These are phyloP conservation scores for Aureococcus anophagefferens DNA, from an alignment of 108 stramenopile genomes.

Conservation along the genomic window DNA sequence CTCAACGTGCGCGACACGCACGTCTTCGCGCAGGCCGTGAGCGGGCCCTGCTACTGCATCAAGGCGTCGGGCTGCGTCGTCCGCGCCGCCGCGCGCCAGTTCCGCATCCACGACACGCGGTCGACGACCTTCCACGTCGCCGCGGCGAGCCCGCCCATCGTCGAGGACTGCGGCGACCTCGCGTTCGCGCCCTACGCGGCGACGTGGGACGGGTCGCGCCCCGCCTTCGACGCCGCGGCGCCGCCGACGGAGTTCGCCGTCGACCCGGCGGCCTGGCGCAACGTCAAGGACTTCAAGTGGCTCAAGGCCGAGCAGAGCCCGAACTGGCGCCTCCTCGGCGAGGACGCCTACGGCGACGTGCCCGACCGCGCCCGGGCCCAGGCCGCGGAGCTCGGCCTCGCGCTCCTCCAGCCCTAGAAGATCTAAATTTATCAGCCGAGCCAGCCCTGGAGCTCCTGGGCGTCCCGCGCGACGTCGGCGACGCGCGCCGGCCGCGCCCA, in stretches of 20 bases:
- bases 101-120: conserved; percentile 16
- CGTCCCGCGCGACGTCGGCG: too few relatives aligned
- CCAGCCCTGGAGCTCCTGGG: too few relatives aligned
- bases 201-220: neutral
- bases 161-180: conserved; percentile 27
- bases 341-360: conserved; percentile 16
- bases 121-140: conserved; percentile 18
- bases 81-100: conserved; percentile 20
- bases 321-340: conserved; percentile 21
- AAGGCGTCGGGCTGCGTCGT: conserved; percentile 14
- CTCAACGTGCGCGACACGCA: conserved; percentile 7
- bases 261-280: conserved; percentile 9
- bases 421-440: too few relatives aligned
- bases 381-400: too few relatives aligned
- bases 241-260: neutral
- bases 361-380: too few relatives aligned
- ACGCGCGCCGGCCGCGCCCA: too few relatives aligned
- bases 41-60: conserved; percentile 22
- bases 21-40: conserved; percentile 20
- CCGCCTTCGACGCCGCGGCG: too few relatives aligned
- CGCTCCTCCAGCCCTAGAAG: too few relatives aligned
- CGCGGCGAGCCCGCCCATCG: conserved; percentile 23
- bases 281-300: conserved; percentile 41
- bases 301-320: conserved; percentile 20
- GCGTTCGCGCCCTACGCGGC: conserved; percentile 24